A percentile compares a stretch with the other conserved stretches of the same genome.
Evolutionary conservation across 345 rosid genomes (phyloP).

Genomic region (Stellera chamaejasme): DNA sequence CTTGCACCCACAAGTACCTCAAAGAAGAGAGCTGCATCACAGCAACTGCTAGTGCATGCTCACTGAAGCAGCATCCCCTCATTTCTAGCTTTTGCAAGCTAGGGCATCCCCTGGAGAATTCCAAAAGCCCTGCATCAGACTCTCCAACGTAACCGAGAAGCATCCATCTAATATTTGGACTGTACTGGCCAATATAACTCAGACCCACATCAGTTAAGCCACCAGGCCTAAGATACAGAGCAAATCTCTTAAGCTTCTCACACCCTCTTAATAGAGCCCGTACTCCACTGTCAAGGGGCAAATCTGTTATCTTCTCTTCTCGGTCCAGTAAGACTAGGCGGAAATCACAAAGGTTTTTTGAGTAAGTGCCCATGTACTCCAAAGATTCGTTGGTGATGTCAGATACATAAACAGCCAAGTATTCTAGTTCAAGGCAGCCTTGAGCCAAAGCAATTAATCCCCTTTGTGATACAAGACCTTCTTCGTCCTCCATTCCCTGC

Average conservation of each 20-base stretch:
- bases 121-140: constrained; percentile 65
- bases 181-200: constrained; percentile 61
- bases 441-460: constrained; percentile 79
- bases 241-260: constrained; percentile 71
- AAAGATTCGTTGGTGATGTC: constrained; percentile 77
- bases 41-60: constrained; percentile 60
- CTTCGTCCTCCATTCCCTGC: constrained; percentile 81
- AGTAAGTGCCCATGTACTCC: constrained; percentile 49
- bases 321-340: constrained; percentile 82
- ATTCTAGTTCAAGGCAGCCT: constrained; percentile 74
- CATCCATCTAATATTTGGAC: constrained; percentile 88
- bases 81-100: constrained; percentile 84
- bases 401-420: constrained; percentile 81
- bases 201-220: constrained; percentile 85
- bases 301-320: constrained; percentile 63
- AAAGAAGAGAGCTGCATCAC: constrained; percentile 54
- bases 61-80: constrained; percentile 89
- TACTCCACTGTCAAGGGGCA: constrained; percentile 92
- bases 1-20: constrained; percentile 97
- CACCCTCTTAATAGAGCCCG: constrained; percentile 76
- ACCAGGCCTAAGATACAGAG: constrained; percentile 69
- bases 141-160: constrained; percentile 79
- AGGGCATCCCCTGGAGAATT: constrained; percentile 82
- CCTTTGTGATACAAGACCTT: constrained; percentile 75
- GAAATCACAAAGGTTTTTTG: constrained; percentile 72